A percentile compares a stretch with the other conserved stretches of the same genome.
These are phyloP conservation scores for Cardamine chenopodiifolia DNA, from an alignment of 345 rosid genomes.

Conservation along the genomic window DNA sequence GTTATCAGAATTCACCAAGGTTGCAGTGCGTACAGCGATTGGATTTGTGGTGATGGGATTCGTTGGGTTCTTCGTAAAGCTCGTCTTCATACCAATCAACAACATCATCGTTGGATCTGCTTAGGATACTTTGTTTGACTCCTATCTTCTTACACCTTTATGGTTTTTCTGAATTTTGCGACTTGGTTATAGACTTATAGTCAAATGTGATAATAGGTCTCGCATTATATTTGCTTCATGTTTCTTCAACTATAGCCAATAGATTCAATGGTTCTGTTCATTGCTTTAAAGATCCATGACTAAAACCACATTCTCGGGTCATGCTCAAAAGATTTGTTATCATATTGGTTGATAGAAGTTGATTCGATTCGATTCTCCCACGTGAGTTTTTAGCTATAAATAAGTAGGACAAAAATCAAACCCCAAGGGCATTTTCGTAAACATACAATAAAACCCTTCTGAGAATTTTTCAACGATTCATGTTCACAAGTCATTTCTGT, in stretches of 20 bases:
- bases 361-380: background rate
- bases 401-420: background rate
- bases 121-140: conserved; percentile 48
- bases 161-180: background rate
- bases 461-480: conserved; percentile 12
- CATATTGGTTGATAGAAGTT: background rate
- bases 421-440: conserved; percentile 8
- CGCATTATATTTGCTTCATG: background rate
- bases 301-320: background rate
- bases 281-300: background rate
- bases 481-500: conserved; percentile 20
- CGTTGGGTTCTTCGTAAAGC: conserved; percentile 82
- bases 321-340: conserved; percentile 2
- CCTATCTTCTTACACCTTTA: background rate
- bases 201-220: background rate
- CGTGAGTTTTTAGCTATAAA: background rate
- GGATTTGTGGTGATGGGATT: conserved; percentile 93
- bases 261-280: background rate
- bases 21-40: conserved; percentile 81
- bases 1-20: conserved; percentile 62
- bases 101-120: conserved; percentile 78
- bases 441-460: background rate
- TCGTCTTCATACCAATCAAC: conserved; percentile 85
- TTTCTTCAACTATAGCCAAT: background rate
- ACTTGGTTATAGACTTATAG: background rate